Base-by-base conservation (phyloP, 345 rosid species). In the Gossypium anomalum region DNA sequence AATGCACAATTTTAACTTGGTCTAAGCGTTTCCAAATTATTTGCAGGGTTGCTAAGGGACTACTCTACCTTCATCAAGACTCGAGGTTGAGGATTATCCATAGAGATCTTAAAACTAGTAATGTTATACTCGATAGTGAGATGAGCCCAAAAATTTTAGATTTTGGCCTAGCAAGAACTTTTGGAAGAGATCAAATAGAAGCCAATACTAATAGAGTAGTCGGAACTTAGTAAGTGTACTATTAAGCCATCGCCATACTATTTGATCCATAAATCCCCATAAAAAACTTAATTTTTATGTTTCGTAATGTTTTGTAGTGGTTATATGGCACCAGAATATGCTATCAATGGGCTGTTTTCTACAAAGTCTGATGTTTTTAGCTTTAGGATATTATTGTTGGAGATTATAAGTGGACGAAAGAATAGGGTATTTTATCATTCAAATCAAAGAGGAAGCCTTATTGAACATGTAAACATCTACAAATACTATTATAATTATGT, bases 31-130 rank as follows among this genome's bases (percentile, higher is more conserved):
- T 73, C 71, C 48, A 71, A 3, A 80, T 84, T 20, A 82, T 84
- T 34, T 73, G 73, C 23, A 83, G 87, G 43, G 76, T 84, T 16
- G 80, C 83, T 17, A 56, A 82, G 5, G 87, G 87, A 15, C 75
- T 84, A 34, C 85, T 80, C 49, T 84, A 82, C 49, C 83, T 84
- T 25, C 87, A 84, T 52, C 82, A 82, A 76, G 87, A 82, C 74
- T 84, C 85, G 2, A 73, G 85, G 47, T 58, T 84, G 11, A 80
- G 85, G 43, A 73, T 62, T 19, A 62, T 73, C n/a, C 76, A 73
- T n/a, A 62, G 76, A 73, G 76, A 73, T 29, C 74, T 82, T 3
- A 82, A 84, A 67, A 74, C 77, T 0, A 71, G 87, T 66, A 84
- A 82, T 52, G 27, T 84, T 15, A 17, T 84, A 58, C 66, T 84